Percentiles rank a stretch among this genome's conserved stretches.
Conservation (phyloP, 768 basidiomycete genomes). For the Cystobasidium tubakii region DNA sequence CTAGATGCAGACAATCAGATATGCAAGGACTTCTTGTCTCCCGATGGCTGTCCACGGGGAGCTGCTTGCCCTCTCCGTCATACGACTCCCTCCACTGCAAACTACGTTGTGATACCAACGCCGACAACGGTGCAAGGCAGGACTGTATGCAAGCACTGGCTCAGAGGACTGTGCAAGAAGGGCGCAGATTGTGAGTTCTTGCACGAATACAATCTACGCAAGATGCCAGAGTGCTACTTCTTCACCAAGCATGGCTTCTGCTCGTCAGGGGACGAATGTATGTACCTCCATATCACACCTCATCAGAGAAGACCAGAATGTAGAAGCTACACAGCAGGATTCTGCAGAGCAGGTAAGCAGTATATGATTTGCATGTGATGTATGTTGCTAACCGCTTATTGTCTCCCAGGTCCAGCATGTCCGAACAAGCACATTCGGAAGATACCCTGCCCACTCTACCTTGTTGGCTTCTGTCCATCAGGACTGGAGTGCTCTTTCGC, state of each 20-base stretch:
- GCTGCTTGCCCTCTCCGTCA: conserved; percentile 86
- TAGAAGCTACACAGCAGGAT: conserved; percentile 90
- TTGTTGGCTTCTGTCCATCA: conserved; percentile 86
- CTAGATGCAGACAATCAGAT: conserved; percentile 81
- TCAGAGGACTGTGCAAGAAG: conserved; percentile 95
- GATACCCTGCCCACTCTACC: conserved; percentile 80
- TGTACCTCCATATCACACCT: conserved; percentile 79
- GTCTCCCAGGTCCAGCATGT: conserved; percentile 69
- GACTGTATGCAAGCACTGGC: conserved; percentile 98
- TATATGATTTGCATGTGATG: background rate
- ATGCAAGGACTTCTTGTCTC: conserved; percentile 72
- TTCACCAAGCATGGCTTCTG: conserved; percentile 97
- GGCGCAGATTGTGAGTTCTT: conserved; percentile 96
- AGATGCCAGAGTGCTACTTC: conserved; percentile 99
- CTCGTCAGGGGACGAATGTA: conserved; percentile 81
- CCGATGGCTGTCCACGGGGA: conserved; percentile 80
- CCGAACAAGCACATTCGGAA: conserved; percentile 87
- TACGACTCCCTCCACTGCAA: conserved; percentile 75
- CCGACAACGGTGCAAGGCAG: conserved; percentile 63
- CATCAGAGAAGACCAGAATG: conserved; percentile 87
- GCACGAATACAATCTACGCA: conserved; percentile 94
- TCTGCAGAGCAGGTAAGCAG: conserved; percentile 79
- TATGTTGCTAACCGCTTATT: conserved; percentile 33
- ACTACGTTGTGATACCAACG: conserved; percentile 79
- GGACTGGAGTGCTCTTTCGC: conserved; percentile 65